Conservation (phyloP, 305 asterid species). For the Fraxinus floribunda region DNA sequence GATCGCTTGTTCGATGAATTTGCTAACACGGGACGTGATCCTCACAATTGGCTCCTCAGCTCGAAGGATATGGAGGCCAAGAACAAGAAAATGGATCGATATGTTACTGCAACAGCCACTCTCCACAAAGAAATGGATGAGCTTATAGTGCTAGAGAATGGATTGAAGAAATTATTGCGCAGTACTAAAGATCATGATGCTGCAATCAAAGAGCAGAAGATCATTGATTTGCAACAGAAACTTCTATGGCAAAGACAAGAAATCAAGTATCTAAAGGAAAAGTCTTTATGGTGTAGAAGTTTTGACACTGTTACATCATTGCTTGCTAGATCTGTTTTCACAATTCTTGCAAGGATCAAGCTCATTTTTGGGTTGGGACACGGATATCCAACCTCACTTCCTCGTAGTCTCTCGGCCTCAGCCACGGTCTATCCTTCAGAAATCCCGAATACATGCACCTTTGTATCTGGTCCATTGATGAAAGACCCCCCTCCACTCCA, state of each 20-base stretch:
- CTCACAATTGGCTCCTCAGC: conserved; percentile 48
- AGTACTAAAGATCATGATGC: conserved; percentile 27
- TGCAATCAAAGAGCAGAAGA: conserved; percentile 42
- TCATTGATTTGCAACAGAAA: conserved; percentile 63
- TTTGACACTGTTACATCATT: conserved; percentile 61
- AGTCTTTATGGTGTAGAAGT: conserved; percentile 71
- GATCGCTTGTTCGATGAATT: conserved; percentile 58
- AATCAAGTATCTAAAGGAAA: conserved; percentile 67
- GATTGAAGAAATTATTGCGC: conserved; percentile 43
- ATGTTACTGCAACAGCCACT: conserved; percentile 42
- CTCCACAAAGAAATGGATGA: conserved; percentile 71
- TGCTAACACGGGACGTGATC: conserved; percentile 65
- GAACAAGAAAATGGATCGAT: conserved; percentile 57
- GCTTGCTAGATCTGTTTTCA: conserved; percentile 60
- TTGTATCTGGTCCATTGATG: conserved; percentile 61
- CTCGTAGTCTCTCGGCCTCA: conserved; percentile 74
- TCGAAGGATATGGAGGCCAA: conserved; percentile 56
- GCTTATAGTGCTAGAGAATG: conserved; percentile 49
- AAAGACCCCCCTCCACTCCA: conserved; percentile 27
- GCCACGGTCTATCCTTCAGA: conserved; percentile 80
- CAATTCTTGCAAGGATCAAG: conserved; percentile 67
- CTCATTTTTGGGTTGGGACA: conserved; percentile 60
- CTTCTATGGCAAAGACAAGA: conserved; percentile 72
- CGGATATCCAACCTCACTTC: conserved; percentile 48
- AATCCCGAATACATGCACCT: conserved; percentile 32